Percentiles rank a stretch among this genome's conserved stretches.
Evolutionary conservation across 2,329 filamentous ascomycete genomes (phyloP).

Genomic region (Claviceps humidiphila): DNA sequence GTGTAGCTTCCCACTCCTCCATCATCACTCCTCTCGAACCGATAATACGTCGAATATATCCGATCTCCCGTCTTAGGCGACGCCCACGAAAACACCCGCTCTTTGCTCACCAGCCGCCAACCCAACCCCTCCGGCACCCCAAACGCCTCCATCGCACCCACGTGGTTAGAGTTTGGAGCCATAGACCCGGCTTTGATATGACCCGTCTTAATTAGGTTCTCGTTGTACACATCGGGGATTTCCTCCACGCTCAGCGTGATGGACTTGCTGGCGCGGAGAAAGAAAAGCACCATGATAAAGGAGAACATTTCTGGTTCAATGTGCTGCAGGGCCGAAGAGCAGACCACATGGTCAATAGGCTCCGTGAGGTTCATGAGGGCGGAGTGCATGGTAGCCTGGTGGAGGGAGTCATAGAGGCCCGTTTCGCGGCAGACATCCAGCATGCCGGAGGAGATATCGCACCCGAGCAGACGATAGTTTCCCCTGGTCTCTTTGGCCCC

Average conservation of each 20-base stretch:
- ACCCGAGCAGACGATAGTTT: neutral
- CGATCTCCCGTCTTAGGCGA: neutral
- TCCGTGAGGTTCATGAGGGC: neutral
- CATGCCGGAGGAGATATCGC: slow-evolving; percentile 1
- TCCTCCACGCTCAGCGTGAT: slow-evolving; percentile 2
- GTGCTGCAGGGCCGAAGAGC: neutral
- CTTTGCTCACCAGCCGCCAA: neutral
- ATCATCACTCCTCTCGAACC: neutral
- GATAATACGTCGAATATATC: neutral
- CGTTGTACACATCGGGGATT: neutral
- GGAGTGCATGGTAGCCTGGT: neutral
- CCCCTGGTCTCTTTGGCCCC: no score
- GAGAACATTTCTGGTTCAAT: neutral
- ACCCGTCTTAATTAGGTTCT: neutral
- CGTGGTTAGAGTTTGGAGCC: neutral
- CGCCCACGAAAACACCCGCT: neutral
- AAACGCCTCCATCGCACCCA: neutral
- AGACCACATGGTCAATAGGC: neutral
- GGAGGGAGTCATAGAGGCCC: neutral
- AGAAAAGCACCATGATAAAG: neutral
- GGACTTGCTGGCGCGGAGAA: neutral
- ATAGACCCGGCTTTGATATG: no score
- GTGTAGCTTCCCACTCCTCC: neutral
- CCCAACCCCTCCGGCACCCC: neutral
- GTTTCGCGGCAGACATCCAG: neutral